These are phyloP conservation scores for Boletus fagicola DNA, from an alignment of 768 basidiomycete genomes.

Conservation along the genomic window DNA sequence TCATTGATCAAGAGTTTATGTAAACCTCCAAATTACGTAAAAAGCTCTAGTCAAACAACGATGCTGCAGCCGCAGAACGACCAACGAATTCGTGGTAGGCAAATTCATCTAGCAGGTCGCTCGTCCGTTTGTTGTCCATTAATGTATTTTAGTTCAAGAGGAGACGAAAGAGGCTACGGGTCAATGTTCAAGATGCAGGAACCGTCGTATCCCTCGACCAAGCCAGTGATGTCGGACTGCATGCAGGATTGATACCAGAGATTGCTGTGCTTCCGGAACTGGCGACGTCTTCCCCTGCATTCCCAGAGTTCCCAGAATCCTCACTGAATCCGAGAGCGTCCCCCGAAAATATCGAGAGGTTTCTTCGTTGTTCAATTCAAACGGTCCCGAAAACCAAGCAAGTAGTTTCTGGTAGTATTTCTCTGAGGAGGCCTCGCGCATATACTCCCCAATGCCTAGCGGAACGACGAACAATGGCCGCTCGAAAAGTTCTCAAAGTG, in stretches of 20 bases:
- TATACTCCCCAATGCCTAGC: conserved; percentile 12
- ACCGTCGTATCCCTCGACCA: neutral
- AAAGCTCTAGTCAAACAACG: neutral
- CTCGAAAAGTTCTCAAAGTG: neutral
- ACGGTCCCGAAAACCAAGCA: neutral
- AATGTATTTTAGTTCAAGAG: conserved; percentile 23
- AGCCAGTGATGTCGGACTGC: neutral
- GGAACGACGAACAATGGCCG: neutral
- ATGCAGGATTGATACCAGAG: conserved; percentile 15
- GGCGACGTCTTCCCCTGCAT: neutral
- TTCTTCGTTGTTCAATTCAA: conserved; percentile 19
- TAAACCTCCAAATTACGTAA: neutral
- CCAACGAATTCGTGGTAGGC: conserved; percentile 28
- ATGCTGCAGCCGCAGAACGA: conserved; percentile 11
- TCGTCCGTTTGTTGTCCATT: neutral
- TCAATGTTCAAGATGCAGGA: neutral
- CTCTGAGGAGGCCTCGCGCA: conserved; percentile 15
- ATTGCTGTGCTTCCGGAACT: conserved; percentile 18
- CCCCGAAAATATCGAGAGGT: conserved; percentile 21
- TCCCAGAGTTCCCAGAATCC: neutral
- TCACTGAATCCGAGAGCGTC: neutral
- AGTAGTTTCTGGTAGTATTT: neutral
- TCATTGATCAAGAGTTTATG: neutral
- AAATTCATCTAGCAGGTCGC: neutral
- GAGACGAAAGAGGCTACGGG: conserved; percentile 23